These are phyloP conservation scores for Anisodus acutangulus DNA, from an alignment of 257 asterid species.

Conservation along the genomic window DNA sequence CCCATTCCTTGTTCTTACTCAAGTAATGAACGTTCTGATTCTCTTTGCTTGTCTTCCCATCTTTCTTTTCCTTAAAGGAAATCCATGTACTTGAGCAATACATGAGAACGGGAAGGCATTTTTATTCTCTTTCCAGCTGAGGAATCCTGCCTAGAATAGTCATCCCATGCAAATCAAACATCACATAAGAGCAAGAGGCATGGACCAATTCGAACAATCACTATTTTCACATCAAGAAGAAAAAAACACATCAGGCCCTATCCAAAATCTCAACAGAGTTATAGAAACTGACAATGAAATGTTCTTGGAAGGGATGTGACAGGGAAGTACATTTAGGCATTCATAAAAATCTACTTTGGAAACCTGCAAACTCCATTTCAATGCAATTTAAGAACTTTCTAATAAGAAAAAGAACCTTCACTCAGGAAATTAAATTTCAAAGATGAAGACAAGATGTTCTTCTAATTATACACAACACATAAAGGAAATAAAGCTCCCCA, in stretches of 20 bases:
- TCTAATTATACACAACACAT: not conserved
- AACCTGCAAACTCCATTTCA: not conserved
- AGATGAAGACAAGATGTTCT: not conserved
- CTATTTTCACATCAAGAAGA: not conserved
- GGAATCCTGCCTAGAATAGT: slow-evolving; percentile 3
- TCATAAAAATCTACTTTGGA: not conserved
- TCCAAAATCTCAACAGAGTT: slow-evolving; percentile 1
- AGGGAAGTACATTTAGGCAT: not conserved
- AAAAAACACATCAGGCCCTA: not conserved
- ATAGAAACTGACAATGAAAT: not conserved
- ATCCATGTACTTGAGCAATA: not conserved
- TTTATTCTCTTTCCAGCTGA: not conserved
- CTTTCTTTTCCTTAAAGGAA: not conserved
- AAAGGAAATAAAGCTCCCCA: slow-evolving; percentile 25
- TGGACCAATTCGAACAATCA: not conserved
- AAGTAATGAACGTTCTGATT: not conserved
- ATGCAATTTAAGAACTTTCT: not conserved
- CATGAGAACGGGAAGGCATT: slow-evolving; percentile 10
- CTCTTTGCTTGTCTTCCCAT: not conserved
- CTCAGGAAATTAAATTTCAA: not conserved
- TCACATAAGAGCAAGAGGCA: not conserved
- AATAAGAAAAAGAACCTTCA: not conserved
- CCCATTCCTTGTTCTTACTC: not conserved
- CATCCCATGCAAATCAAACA: slow-evolving; percentile 17
- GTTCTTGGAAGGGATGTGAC: not conserved